A percentile compares a stretch with the other conserved stretches of the same genome.
Conservation (phyloP, 306 rosid genomes). For the Clitoria ternatea region DNA sequence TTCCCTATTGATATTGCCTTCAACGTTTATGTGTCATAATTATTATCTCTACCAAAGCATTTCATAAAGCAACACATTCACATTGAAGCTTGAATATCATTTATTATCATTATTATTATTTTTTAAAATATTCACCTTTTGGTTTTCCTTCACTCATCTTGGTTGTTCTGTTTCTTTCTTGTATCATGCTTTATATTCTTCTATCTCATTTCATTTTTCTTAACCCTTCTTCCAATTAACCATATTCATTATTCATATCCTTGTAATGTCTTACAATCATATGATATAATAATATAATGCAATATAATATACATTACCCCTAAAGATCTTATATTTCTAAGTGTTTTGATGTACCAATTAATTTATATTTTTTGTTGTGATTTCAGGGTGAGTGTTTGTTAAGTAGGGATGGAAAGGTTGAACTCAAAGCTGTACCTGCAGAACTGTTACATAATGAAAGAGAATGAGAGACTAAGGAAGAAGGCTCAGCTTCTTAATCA, state of each 20-base stretch:
- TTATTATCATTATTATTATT: background rate
- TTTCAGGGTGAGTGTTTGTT: slow-evolving; percentile 32
- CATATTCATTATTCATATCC: too few species aligned
- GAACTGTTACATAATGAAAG: slow-evolving; percentile 95
- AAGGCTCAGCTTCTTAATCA: slow-evolving; percentile 92
- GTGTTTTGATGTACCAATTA: background rate
- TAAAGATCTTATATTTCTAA: background rate
- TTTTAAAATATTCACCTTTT: background rate
- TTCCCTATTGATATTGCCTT: slow-evolving; percentile 43
- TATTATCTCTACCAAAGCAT: slow-evolving; percentile 41
- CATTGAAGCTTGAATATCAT: slow-evolving; percentile 18
- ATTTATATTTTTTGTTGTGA: background rate
- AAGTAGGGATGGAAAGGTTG: slow-evolving; percentile 68
- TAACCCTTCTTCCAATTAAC: background rate
- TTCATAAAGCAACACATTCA: slow-evolving; percentile 33
- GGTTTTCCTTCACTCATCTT: background rate
- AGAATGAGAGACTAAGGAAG: slow-evolving; percentile 94
- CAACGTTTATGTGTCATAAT: slow-evolving; percentile 35
- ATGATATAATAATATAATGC: too few species aligned
- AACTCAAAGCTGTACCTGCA: slow-evolving; percentile 93
- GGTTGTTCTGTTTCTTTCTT: slow-evolving; percentile 12
- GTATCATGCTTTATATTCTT: too few species aligned
- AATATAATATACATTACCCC: too few species aligned
- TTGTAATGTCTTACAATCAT: too few species aligned
- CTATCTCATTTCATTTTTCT: background rate